These are phyloP conservation scores for Fusarium sublunatum DNA, from an alignment of 2,329 filamentous ascomycete genomes.

Conservation along the genomic window DNA sequence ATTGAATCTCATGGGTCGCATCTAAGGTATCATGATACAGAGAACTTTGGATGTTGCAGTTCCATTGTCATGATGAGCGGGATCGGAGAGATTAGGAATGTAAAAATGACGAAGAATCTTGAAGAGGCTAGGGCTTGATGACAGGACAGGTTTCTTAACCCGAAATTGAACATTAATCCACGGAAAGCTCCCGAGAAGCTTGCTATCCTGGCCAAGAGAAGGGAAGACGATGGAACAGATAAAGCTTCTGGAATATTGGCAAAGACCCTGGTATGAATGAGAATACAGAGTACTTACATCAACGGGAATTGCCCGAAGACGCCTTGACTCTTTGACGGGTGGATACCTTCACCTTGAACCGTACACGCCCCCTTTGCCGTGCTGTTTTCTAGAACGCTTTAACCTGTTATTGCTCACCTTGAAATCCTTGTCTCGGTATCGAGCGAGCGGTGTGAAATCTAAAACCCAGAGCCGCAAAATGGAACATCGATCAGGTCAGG, in stretches of 20 bases:
- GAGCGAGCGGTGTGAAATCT: conserved; percentile 27
- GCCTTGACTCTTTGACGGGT: conserved; percentile 18
- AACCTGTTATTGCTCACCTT: conserved; percentile 24
- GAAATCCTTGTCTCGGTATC: conserved; percentile 15
- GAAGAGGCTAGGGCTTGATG: not conserved
- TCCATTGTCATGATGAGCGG: not conserved
- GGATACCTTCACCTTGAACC: conserved; percentile 14
- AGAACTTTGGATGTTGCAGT: conserved; percentile 2
- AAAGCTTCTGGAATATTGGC: conserved; percentile 4
- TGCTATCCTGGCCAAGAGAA: conserved; percentile 7
- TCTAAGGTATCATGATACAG: conserved; percentile 8
- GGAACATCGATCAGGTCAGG: conserved; percentile 34
- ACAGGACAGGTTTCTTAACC: not conserved
- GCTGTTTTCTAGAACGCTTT: conserved; percentile 26
- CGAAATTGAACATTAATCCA: conserved; percentile 14
- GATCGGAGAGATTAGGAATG: conserved; percentile 5
- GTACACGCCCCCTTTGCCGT: conserved; percentile 12
- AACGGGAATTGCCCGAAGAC: conserved; percentile 42
- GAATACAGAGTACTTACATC: conserved; percentile 4
- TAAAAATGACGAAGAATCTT: not conserved
- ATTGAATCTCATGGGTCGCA: conserved; percentile 24
- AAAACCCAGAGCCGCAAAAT: conserved; percentile 29
- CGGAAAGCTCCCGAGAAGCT: conserved; percentile 28
- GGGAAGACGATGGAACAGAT: not conserved
- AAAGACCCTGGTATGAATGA: not conserved